phyloP scores from a whole-genome alignment of 306 rosid genomes.

The Castanea sativa region DNA sequence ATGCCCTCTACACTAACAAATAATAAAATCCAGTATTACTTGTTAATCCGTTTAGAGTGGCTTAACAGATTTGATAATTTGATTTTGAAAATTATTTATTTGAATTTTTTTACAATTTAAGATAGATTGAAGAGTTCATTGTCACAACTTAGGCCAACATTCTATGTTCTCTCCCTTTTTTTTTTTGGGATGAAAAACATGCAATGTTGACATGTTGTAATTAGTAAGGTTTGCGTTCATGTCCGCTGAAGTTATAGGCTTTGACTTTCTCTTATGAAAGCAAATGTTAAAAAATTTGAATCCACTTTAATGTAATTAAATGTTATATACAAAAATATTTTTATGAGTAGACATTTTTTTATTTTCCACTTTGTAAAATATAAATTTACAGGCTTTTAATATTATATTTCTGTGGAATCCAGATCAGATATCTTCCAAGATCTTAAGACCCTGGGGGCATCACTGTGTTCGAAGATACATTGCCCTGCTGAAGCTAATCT shows the following conservation, averaged over 20 bases:
- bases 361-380: background rate
- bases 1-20: background rate
- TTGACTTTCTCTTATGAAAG: background rate
- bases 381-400: conserved; percentile 1
- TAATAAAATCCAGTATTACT: background rate
- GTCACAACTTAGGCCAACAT: too few relatives aligned
- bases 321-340: conserved; percentile 2
- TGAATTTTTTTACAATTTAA: background rate
- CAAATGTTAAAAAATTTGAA: background rate
- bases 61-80: background rate
- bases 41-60: background rate
- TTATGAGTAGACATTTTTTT: background rate
- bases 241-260: background rate
- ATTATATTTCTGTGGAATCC: conserved; percentile 21
- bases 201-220: background rate
- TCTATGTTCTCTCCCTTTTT: too few relatives aligned
- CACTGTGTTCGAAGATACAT: conserved; percentile 48
- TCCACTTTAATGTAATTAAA: background rate
- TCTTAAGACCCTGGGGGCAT: conserved; percentile 33
- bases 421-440: conserved; percentile 35
- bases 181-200: too few relatives aligned
- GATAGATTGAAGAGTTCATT: too few relatives aligned
- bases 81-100: background rate
- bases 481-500: conserved; percentile 80
- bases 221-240: background rate